Conservation (phyloP, 2,329 filamentous ascomycete species). For the Fusarium xylarioides region DNA sequence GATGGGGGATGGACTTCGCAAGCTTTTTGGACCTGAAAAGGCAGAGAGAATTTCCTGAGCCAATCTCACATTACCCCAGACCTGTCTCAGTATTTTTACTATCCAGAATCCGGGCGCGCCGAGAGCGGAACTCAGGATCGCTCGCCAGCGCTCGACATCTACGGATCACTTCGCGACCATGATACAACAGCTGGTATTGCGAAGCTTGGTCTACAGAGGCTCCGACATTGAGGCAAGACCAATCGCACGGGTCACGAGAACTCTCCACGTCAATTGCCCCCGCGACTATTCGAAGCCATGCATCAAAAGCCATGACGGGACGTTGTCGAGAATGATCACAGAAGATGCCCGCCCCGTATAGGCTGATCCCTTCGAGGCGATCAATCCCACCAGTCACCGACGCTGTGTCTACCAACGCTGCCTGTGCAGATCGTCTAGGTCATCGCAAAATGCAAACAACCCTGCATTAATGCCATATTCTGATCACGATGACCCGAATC, state of each 20-base stretch:
- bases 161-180: fast-evolving
- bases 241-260: fast-evolving
- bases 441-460: fast-evolving
- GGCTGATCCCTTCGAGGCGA: no score
- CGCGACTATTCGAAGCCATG: not conserved
- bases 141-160: not conserved
- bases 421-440: fast-evolving
- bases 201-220: fast-evolving
- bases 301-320: not conserved
- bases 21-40: not conserved
- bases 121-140: no score
- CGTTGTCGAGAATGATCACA: not conserved
- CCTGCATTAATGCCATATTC: no score
- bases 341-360: no score
- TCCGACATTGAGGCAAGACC: not conserved
- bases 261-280: fast-evolving
- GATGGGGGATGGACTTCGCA: fast-evolving
- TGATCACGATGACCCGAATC: not conserved
- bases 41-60: not conserved
- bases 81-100: not conserved
- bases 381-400: no score
- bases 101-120: not conserved
- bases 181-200: fast-evolving
- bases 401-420: not conserved
- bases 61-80: fast-evolving